phyloP scores from a whole-genome alignment of 2,329 filamentous ascomycete genomes.

The Penicillium sp. region DNA sequence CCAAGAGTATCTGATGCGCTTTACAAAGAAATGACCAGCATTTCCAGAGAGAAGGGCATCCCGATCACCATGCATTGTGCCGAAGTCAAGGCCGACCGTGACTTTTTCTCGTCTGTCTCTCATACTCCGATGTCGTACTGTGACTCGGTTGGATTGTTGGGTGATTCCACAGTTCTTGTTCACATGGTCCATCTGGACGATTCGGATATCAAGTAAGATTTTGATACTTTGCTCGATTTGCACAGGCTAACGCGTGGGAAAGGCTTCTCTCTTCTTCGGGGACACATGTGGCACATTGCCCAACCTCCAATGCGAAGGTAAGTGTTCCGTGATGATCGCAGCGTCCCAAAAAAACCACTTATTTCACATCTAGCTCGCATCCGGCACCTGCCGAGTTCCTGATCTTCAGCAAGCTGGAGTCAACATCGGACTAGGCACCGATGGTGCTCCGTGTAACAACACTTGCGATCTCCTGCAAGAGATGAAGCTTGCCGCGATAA shows the following conservation, averaged over 20 bases:
- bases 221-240: background rate
- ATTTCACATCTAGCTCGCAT: slow-evolving; percentile 40
- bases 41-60: slow-evolving; percentile 43
- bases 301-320: slow-evolving; percentile 53
- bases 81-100: slow-evolving; percentile 37
- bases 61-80: slow-evolving; percentile 41
- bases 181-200: slow-evolving; percentile 57
- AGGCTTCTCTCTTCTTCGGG: slow-evolving; percentile 40
- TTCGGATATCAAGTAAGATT: slow-evolving; percentile 37
- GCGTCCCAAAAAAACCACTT: background rate
- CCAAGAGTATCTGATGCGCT: slow-evolving; percentile 35
- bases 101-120: slow-evolving; percentile 37
- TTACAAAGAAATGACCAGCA: slow-evolving; percentile 45
- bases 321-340: background rate
- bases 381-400: slow-evolving; percentile 52
- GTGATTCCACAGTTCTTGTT: slow-evolving; percentile 50
- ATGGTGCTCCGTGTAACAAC: slow-evolving; percentile 57
- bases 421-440: slow-evolving; percentile 54
- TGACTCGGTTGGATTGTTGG: slow-evolving; percentile 37
- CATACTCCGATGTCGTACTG: slow-evolving; percentile 50
- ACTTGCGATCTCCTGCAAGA: slow-evolving; percentile 56
- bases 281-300: slow-evolving; percentile 54
- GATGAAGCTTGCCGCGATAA: slow-evolving; percentile 54
- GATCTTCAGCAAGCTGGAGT: slow-evolving; percentile 47
- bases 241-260: background rate